Base-by-base conservation (phyloP, 768 basidiomycete genomes). In the Collybiopsis luxurians region DNA sequence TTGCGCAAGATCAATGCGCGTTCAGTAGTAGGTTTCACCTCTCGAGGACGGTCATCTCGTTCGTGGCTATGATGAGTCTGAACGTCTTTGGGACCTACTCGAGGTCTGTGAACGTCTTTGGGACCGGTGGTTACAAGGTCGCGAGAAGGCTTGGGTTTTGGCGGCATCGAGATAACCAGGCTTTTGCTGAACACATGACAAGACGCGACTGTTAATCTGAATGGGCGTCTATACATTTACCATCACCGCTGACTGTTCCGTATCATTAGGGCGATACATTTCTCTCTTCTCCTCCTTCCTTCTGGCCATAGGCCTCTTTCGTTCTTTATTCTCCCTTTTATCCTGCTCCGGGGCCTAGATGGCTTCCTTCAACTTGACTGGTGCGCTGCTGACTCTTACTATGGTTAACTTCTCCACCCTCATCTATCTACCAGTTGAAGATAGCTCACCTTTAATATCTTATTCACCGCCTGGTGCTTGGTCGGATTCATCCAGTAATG, bases 1-100 rank as follows among this genome's bases (percentile, higher is more conserved):
- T 90, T 87, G 60, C 90, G 81, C 60, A 92, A 70, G 55, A 90
- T 68, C 53, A 92, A 77, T 26, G 90, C 90, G 42, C 86, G 83
- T n/a, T 80, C 75, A 0, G 90, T 90, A 0, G 86, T 30, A 21
- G 44, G 42, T 39, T 38, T 45, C 60, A 76, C 78, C 55, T 79
- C 71, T 36, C 31, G 24, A 23, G 30, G 48, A 31, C 79, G 78
- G 59, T 81, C 70, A 64, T 75, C 76, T 51, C 81, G 75, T 52
- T 79, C 77, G 59, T 79, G 79, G 9, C 60, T 64, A 47, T 70
- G 60, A 39, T 64, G 58, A 52, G 69, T 59, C 40, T 73, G 67
- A 34, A 89, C 71, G 48, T 85, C 74, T 58, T 75, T 74, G 11
- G 80, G 78, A 19, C 85, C 86, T 5, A 13, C 31, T 34, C 69